Evolutionary conservation across 1,284 basidiomycete species (phyloP).

Genomic region (Apiotrichum gracile): DNA sequence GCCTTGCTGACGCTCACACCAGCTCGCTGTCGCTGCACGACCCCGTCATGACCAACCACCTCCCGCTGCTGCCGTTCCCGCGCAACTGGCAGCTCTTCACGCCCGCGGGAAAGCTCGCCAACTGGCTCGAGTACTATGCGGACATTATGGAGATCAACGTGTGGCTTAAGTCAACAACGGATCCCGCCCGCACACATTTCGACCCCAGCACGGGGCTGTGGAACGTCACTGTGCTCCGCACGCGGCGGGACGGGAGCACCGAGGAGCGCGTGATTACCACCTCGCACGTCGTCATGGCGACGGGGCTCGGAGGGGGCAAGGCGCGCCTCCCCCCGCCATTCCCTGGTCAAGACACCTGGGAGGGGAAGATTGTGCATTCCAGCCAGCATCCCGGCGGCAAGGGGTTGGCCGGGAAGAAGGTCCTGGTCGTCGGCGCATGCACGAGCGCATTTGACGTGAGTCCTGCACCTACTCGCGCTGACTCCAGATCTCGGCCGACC

Average conservation of each 20-base stretch:
- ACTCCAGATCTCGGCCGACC: constrained; percentile 55
- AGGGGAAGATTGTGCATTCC: constrained; percentile 57
- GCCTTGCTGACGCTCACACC: not conserved
- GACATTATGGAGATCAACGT: constrained; percentile 60
- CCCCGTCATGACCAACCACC: constrained; percentile 51
- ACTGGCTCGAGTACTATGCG: constrained; percentile 64
- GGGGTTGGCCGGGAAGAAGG: constrained; percentile 56
- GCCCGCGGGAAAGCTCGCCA: constrained; percentile 54
- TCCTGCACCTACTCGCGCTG: not conserved
- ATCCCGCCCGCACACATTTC: constrained; percentile 45
- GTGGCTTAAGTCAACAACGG: constrained; percentile 57
- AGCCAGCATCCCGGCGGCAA: constrained; percentile 54
- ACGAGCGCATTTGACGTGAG: constrained; percentile 54
- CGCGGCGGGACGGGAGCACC: constrained; percentile 41
- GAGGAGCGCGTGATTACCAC: constrained; percentile 52
- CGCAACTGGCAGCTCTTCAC: constrained; percentile 33
- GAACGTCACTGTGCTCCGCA: constrained; percentile 52
- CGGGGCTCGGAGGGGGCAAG: constrained; percentile 56
- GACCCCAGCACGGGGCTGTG: constrained; percentile 53
- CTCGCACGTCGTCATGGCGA: constrained; percentile 53
- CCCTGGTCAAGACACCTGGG: constrained; percentile 52
- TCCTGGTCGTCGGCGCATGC: constrained; percentile 50
- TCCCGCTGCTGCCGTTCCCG: constrained; percentile 29
- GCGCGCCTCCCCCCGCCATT: constrained; percentile 51
- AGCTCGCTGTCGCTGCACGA: constrained; percentile 57